Evolutionary conservation across 148 eudicot species (phyloP), one percentile per base, ranked within the genome.

Genomic region (Mesembryanthemum crystallinum): DNA sequence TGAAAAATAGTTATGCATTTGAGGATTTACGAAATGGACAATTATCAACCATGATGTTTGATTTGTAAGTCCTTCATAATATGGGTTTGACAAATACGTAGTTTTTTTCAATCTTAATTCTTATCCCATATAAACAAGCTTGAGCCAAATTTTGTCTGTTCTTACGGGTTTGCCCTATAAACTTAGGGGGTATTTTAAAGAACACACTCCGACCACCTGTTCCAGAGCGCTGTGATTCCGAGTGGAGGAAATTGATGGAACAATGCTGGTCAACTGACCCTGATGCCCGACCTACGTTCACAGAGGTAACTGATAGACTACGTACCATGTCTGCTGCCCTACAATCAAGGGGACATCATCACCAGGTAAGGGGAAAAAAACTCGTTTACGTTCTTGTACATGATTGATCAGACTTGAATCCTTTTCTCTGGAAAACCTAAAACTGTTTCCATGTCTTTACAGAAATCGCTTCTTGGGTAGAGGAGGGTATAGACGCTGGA

Each of bases 191-290:
- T 58, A 89, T 93, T 45, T 76, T 93, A 64, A 93, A 93, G 86
- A 85, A 93, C 76, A 93, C 94, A 20, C 92, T 93, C 4, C 84
- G 97, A 59, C 98, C 98, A 71, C 73, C 81, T 21, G 78, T 91
- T 73, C 97, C 97, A 5, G 93, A 88, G 29, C 73, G 76, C 47
- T 94, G 95, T 82, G 95, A 91, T 78, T 79, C 87, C 13, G 93
- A 90, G 67, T 94, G 98, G 98, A 90, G 77, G 77, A 86, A 80
- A 28, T 85, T 94, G 77, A 90, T 94, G 90, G 97, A 91, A 73
- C 91, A 88, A 14, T 94, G 98, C 83, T 91, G 98, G 98, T 85
- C 90, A 35, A 77, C 83, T 17, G 85, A 94, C 66, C 93, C 98
- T 23, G 85, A 84, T 76, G 64, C 75, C 2, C 88, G 98, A 6